phyloP scores from a whole-genome alignment of 2,329 filamentous ascomycete genomes.

The Arthrobotrys megalospora region DNA sequence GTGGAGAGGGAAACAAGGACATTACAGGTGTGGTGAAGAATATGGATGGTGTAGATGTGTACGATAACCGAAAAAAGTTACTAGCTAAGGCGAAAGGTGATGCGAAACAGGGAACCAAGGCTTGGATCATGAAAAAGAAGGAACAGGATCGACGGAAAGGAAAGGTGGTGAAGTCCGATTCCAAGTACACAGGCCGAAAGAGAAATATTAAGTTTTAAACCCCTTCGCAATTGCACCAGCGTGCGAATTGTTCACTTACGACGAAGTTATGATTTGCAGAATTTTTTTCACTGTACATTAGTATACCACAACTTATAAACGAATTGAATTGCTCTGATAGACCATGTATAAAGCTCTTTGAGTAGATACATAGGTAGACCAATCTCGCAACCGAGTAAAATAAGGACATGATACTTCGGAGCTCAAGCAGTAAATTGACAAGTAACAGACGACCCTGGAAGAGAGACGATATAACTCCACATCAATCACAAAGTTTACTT shows the following conservation, averaged over 20 bases:
- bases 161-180: slow-evolving; percentile 90
- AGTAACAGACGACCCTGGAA: no score
- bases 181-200: slow-evolving; percentile 94
- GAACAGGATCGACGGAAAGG: slow-evolving; percentile 95
- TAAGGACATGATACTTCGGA: no score
- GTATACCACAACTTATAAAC: not conserved
- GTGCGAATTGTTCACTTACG: not conserved
- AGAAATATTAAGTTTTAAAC: slow-evolving; percentile 81
- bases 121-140: slow-evolving; percentile 88
- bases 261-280: slow-evolving; percentile 10
- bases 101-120: slow-evolving; percentile 84
- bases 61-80: slow-evolving; percentile 76
- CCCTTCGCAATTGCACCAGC: not conserved
- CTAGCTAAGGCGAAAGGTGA: slow-evolving; percentile 70
- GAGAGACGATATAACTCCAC: not conserved
- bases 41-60: slow-evolving; percentile 88
- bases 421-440: not conserved
- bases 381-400: no score
- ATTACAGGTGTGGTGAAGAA: slow-evolving; percentile 91
- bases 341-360: no score
- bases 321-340: not conserved
- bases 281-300: slow-evolving; percentile 12
- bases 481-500: not conserved
- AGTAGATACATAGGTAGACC: not conserved
- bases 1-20: slow-evolving; percentile 75